A percentile compares a stretch with the other conserved stretches of the same genome.
Conservation (phyloP, 345 rosid species). For the Gossypium mustelinum region DNA sequence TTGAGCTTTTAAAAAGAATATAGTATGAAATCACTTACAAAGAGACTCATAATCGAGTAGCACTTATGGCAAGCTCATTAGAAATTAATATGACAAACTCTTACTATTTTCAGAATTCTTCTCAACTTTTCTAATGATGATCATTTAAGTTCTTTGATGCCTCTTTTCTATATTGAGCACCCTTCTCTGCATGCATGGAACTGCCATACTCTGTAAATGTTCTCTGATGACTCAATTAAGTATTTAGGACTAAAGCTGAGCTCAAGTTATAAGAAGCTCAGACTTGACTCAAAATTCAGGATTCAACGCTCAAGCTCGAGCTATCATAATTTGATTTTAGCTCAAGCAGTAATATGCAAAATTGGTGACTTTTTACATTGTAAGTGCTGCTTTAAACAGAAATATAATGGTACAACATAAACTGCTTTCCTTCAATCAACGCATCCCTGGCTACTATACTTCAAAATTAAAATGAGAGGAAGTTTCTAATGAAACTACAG, state of each 20-base stretch:
- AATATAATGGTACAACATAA: constrained; percentile 9
- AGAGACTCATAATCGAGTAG: too few relatives aligned
- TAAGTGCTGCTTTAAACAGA: background rate
- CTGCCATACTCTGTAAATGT: background rate
- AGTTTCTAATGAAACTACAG: background rate
- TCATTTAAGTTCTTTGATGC: background rate
- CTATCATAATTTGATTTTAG: too few relatives aligned
- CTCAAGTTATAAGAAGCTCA: background rate
- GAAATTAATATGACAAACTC: background rate
- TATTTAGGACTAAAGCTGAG: background rate
- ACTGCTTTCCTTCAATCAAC: constrained; percentile 3
- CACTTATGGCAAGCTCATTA: too few relatives aligned
- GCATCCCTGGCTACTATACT: background rate
- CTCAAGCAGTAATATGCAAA: background rate
- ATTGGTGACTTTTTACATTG: background rate
- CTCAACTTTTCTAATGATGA: background rate
- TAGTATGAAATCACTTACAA: too few relatives aligned
- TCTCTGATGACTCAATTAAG: background rate
- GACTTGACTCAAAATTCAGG: too few relatives aligned
- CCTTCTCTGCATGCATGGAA: background rate
- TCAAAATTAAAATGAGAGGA: background rate
- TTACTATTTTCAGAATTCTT: background rate
- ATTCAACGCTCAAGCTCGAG: too few relatives aligned
- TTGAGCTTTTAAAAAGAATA: too few relatives aligned
- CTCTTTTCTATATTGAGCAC: background rate